phyloP scores from a whole-genome alignment of 192 early-diverging fungal genomes.

The Coemansia sp. region DNA sequence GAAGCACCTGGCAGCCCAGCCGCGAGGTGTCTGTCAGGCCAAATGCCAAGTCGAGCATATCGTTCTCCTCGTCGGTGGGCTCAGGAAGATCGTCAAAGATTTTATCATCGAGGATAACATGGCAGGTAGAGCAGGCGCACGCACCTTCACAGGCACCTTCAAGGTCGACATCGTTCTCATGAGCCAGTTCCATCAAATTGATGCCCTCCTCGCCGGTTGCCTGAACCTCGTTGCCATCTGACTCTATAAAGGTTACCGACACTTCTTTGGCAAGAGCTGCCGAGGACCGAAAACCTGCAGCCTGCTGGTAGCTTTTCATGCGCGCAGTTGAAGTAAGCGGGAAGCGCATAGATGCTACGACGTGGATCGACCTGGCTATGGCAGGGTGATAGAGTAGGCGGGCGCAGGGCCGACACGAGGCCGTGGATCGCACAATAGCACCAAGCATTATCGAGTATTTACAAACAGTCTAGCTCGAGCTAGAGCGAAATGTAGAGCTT shows the following conservation, averaged over 20 bases:
- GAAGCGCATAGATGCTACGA: not conserved
- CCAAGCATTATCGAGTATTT: conserved; percentile 3
- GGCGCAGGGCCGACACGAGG: not conserved
- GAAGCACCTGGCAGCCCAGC: conserved; percentile 88
- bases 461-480: conserved; percentile 1
- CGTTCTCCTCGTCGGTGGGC: conserved; percentile 96
- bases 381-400: not conserved
- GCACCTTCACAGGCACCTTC: conserved; percentile 98
- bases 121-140: conserved; percentile 92
- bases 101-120: conserved; percentile 81
- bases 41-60: conserved; percentile 97
- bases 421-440: not conserved
- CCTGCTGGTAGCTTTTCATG: not conserved
- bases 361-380: not conserved
- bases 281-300: conserved; percentile 21
- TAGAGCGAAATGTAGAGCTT: conserved; percentile 1
- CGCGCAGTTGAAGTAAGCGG: not conserved
- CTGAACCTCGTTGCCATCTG: conserved; percentile 73
- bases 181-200: conserved; percentile 88
- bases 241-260: conserved; percentile 82
- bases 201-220: conserved; percentile 82
- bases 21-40: conserved; percentile 95
- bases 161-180: conserved; percentile 86
- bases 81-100: conserved; percentile 85
- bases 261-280: conserved; percentile 18